Conservation (phyloP, 441 rosid species). For the Codiaeum variegatum region DNA sequence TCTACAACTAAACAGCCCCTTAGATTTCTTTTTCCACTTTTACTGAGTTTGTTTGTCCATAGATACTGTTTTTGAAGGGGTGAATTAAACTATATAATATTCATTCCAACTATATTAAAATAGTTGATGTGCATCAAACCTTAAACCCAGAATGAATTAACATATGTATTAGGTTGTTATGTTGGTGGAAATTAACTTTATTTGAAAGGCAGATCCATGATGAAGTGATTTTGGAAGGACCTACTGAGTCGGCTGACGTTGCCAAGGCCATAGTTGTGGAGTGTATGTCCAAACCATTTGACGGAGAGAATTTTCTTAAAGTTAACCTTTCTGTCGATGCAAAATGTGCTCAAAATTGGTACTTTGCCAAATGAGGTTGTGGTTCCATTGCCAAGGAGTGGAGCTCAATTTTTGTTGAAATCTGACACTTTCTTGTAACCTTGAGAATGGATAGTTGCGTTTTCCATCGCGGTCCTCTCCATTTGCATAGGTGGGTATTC, state of each 20-base stretch:
- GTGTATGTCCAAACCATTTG: slow-evolving; percentile 87
- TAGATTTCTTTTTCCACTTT: background rate
- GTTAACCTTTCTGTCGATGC: slow-evolving; percentile 86
- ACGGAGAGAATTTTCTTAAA: slow-evolving; percentile 66
- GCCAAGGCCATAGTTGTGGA: slow-evolving; percentile 80
- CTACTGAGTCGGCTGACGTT: slow-evolving; percentile 73
- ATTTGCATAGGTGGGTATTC: background rate
- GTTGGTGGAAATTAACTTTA: slow-evolving; percentile 19
- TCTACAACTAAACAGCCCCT: too few species aligned
- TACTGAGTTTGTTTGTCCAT: background rate
- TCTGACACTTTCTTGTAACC: background rate
- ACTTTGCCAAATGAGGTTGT: slow-evolving; percentile 59
- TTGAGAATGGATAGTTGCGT: slow-evolving; percentile 3
- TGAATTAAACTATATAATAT: background rate
- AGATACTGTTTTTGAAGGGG: background rate
- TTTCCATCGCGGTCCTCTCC: background rate
- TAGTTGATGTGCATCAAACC: too few species aligned
- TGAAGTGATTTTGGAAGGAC: slow-evolving; percentile 98
- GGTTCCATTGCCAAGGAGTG: background rate
- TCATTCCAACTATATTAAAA: background rate
- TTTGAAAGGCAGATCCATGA: slow-evolving; percentile 73
- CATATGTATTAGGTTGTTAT: background rate
- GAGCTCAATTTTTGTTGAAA: slow-evolving; percentile 11
- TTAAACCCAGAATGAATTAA: background rate
- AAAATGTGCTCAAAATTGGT: slow-evolving; percentile 93